Evolutionary conservation across 768 basidiomycete genomes (phyloP).

Genomic region (Termitomyces sp.): DNA sequence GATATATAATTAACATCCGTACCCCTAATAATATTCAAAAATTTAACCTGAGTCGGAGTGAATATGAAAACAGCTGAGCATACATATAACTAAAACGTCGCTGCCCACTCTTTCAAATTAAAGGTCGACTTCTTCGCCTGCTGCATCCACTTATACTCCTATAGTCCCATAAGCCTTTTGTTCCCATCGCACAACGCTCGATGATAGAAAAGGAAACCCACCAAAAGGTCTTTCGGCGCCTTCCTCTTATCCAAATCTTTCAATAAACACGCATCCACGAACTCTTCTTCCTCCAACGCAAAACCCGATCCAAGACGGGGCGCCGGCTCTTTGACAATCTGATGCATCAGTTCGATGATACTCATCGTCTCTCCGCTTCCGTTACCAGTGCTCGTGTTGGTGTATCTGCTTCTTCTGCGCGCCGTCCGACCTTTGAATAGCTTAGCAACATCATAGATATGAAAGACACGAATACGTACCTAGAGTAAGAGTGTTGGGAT

Average conservation of each 20-base stretch:
- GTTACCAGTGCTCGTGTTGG: slow-evolving; percentile 74
- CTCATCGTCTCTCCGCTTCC: slow-evolving; percentile 83
- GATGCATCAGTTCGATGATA: slow-evolving; percentile 93
- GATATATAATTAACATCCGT: background rate
- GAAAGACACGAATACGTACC: background rate
- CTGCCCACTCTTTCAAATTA: slow-evolving; percentile 78
- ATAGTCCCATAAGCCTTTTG: background rate
- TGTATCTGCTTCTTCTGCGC: slow-evolving; percentile 61
- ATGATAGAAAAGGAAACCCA: slow-evolving; percentile 29
- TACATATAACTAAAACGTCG: slow-evolving; percentile 45
- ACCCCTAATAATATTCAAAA: background rate
- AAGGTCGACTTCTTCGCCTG: slow-evolving; percentile 52
- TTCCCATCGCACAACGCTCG: background rate
- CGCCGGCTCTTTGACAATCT: slow-evolving; percentile 98
- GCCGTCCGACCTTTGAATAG: slow-evolving; percentile 26
- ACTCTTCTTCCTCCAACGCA: slow-evolving; percentile 70
- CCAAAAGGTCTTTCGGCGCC: slow-evolving; percentile 83
- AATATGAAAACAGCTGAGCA: background rate
- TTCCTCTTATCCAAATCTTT: slow-evolving; percentile 83
- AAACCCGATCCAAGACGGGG: slow-evolving; percentile 74
- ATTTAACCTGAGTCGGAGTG: background rate
- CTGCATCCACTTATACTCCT: slow-evolving; percentile 53
- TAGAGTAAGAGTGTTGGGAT: slow-evolving; percentile 38
- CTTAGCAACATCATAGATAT: no score
- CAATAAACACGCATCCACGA: slow-evolving; percentile 84